These are phyloP conservation scores for Bretziella fagacearum DNA, from an alignment of 2,329 filamentous ascomycete genomes.

Conservation along the genomic window DNA sequence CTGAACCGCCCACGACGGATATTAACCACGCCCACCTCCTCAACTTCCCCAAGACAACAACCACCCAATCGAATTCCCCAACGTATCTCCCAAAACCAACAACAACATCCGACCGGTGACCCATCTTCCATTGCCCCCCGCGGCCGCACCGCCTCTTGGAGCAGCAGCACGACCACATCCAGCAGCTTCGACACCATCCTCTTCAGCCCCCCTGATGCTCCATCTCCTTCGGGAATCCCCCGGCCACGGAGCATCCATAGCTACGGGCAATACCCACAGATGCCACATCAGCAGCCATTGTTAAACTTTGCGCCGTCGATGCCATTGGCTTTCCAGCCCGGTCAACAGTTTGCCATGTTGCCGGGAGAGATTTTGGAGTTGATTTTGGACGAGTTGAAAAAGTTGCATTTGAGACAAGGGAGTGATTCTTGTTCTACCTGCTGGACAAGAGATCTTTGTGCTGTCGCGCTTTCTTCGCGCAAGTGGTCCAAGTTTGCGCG, in stretches of 20 bases:
- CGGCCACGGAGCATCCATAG: constrained; percentile 10
- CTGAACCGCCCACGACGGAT: constrained; percentile 25
- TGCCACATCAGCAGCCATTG: constrained; percentile 14
- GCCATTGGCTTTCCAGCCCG: constrained; percentile 24
- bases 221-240: constrained; percentile 13
- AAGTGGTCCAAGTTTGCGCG: constrained; percentile 37
- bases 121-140: constrained; percentile 15
- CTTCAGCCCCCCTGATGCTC: constrained; percentile 20
- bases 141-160: constrained; percentile 20
- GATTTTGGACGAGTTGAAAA: constrained; percentile 37
- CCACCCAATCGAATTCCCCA: constrained; percentile 15
- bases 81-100: constrained; percentile 21
- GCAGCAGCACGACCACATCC: constrained; percentile 22
- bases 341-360: constrained; percentile 37
- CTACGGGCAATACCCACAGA: constrained; percentile 6
- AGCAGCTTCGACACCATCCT: constrained; percentile 24
- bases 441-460: constrained; percentile 44
- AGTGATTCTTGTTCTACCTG: constrained; percentile 44
- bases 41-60: constrained; percentile 2
- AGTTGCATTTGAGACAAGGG: constrained; percentile 30
- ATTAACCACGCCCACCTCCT: constrained; percentile 18
- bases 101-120: constrained; percentile 1
- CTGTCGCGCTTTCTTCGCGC: constrained; percentile 31
- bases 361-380: constrained; percentile 42
- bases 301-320: constrained; percentile 19